Evolutionary conservation across 2,329 filamentous ascomycete species (phyloP), one percentile per base, ranked within the genome.

Genomic region (Colletotrichum australisinense): DNA sequence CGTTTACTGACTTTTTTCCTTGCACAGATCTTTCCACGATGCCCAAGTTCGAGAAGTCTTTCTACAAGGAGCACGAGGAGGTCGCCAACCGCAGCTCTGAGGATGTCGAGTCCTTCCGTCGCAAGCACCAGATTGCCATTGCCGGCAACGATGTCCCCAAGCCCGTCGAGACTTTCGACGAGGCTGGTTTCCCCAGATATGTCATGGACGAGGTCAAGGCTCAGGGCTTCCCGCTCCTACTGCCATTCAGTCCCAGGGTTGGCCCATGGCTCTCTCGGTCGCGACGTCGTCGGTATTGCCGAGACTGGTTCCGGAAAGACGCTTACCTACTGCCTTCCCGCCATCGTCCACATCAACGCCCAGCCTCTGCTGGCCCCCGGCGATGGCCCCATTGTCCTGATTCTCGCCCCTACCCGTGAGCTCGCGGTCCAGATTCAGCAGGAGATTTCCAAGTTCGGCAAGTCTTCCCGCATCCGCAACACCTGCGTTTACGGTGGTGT

Each of bases 261-360:
- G 97, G 97, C 97, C 97, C 75, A 98, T 98, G 97, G 95, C 97
- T 81, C 92, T 99, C 64, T 97, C 78, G 97, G 97, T 87, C 96
- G 97, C 79, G 97, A 99, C 83, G 96, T 98, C 74, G 96, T 98
- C 80, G 97, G 97, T 92, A 98, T 99, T 87, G 97, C 97, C 80
- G 97, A 99, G 89, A 99, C 97, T 73, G 97, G 97, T 83, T 99
- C 97, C 76, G 97, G 97, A 89, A 99, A 99, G 93, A 99, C 97
- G 5, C 90, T 99, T 77, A 98, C 95, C 66, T 99, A 99, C 88
- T 98, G 96, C 86, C 91, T 99, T 78, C 97, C 97, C 72, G 94
- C 97, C 69, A 99, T 99, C 78, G 97, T 99, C 75, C 97, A 99
- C 90, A 99, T 99, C 89, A 98, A 99, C 86, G 97, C 97, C 60